Evolutionary conservation across 305 asterid species (phyloP).

Genomic region (Petunia hybrid): DNA sequence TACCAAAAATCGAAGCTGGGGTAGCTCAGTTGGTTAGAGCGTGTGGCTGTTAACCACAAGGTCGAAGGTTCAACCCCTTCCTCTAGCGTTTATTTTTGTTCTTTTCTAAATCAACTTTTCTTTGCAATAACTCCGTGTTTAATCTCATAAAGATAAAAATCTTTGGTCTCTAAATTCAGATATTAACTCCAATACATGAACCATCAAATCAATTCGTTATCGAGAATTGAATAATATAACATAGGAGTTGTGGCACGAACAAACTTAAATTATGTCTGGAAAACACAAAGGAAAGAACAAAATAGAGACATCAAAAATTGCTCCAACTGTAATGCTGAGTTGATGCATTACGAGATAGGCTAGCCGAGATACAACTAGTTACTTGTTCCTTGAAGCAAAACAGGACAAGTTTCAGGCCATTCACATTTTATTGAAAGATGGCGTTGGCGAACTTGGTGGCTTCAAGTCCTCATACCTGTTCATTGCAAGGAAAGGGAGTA

Average conservation of each 20-base stretch:
- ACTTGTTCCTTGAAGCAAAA: slow-evolving; percentile 21
- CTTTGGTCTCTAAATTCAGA: too few species aligned
- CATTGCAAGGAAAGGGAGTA: slow-evolving; percentile 25
- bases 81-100: slow-evolving; percentile 29
- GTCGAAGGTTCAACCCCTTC: slow-evolving; percentile 44
- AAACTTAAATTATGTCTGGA: not conserved
- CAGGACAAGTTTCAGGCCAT: not conserved
- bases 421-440: slow-evolving; percentile 53
- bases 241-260: not conserved
- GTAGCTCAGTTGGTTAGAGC: slow-evolving; percentile 48
- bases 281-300: not conserved
- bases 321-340: slow-evolving; percentile 20
- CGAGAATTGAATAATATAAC: too few species aligned
- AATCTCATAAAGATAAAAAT: too few species aligned
- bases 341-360: slow-evolving; percentile 2
- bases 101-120: too few species aligned
- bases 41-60: slow-evolving; percentile 45
- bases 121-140: too few species aligned
- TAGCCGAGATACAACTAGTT: slow-evolving; percentile 6
- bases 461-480: slow-evolving; percentile 85
- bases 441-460: slow-evolving; percentile 77
- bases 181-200: too few species aligned
- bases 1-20: slow-evolving; percentile 16
- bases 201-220: too few species aligned
- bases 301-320: slow-evolving; percentile 15